Evolutionary conservation across 176 grass and related monocot species (phyloP), one percentile per base, ranked within the genome.

Genomic region (Oryza nivara): DNA sequence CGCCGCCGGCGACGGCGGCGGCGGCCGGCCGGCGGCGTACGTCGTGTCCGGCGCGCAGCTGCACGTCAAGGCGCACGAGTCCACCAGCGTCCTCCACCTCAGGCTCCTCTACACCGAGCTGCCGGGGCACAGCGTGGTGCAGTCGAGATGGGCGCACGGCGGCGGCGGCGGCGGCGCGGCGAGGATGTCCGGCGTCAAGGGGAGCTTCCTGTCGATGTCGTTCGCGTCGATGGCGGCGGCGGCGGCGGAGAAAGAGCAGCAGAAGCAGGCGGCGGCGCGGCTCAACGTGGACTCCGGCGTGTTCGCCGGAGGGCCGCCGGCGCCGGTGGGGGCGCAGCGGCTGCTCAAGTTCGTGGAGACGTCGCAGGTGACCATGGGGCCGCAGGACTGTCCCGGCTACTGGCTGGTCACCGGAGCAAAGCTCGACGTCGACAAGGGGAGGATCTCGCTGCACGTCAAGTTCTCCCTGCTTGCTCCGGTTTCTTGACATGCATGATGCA

Each of bases 341-440:
- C 76, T 95, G 87, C 81, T 93, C 66, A 98, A 88, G 83, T 95
- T 92, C 75, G 93, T 98, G 0, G 91, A 95, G 34, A 95, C 91
- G 4, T 85, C 87, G 61, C 89, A 95, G 64, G 72, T 98, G 1
- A 92, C 87, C 73, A 93, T 85, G 89, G 96, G 89, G 4, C 88
- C 93, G 0, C 92, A 95, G 82, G 89, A 98, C n/a, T 75, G 49
- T 3, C 96, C 96, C 23, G 96, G 96, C 1, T 64, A 95, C 75
- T 98, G 96, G 96, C 80, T 98, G n/a, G 91, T 90, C 80, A 98
- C 93, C 9, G 96, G 96, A 0, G 96, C 91, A 60, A 95, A 92
- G 83, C 87, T 98, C 25, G 81, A 94, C 36, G 86, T 92, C 6
- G 91, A 91, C 23, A 98, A 93, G 72, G 89, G 93, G 65, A 98